phyloP scores from a whole-genome alignment of 1,139 yeast species.

The Suhomyces maxii region DNA sequence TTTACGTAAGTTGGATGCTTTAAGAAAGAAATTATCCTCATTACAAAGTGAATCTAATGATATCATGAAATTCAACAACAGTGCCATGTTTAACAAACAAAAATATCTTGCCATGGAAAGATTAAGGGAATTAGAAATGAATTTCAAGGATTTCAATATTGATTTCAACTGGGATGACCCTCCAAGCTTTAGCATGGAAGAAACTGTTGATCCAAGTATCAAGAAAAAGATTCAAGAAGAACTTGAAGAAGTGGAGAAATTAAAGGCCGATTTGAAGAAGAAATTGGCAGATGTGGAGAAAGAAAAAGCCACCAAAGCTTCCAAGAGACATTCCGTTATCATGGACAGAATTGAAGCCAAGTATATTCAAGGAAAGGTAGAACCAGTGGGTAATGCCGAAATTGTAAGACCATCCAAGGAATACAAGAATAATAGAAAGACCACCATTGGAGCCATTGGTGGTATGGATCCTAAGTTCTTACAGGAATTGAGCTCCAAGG shows the following conservation, averaged over 20 bases:
- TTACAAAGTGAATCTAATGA: conserved; percentile 75
- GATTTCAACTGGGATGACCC: conserved; percentile 43
- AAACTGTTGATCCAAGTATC: conserved; percentile 36
- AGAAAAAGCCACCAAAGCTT: conserved; percentile 6
- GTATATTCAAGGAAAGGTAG: conserved; percentile 46
- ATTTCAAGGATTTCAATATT: conserved; percentile 60
- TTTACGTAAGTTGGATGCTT: conserved; percentile 46
- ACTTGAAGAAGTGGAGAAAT: conserved; percentile 46
- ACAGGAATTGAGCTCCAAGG: conserved; percentile 57
- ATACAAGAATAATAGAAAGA: conserved; percentile 31
- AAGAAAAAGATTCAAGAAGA: conserved; percentile 42
- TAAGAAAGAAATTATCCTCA: conserved; percentile 57
- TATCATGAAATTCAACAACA: conserved; percentile 65
- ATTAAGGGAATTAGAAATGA: conserved; percentile 59
- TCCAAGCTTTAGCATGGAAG: conserved; percentile 10
- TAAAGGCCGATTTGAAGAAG: conserved; percentile 43
- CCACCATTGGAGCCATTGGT: conserved; percentile 29
- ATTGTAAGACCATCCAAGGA: conserved; percentile 13
- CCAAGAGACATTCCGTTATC: conserved; percentile 22
- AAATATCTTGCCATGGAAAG: conserved; percentile 67
- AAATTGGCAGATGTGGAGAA: conserved; percentile 28
- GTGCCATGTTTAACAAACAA: conserved; percentile 57
- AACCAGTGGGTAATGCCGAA: conserved; percentile 4
- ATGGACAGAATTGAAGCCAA: conserved; percentile 46
- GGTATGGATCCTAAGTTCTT: conserved; percentile 56